Conservation (phyloP, 2,329 filamentous ascomycete genomes). For the Coniochaeta prunicola region DNA sequence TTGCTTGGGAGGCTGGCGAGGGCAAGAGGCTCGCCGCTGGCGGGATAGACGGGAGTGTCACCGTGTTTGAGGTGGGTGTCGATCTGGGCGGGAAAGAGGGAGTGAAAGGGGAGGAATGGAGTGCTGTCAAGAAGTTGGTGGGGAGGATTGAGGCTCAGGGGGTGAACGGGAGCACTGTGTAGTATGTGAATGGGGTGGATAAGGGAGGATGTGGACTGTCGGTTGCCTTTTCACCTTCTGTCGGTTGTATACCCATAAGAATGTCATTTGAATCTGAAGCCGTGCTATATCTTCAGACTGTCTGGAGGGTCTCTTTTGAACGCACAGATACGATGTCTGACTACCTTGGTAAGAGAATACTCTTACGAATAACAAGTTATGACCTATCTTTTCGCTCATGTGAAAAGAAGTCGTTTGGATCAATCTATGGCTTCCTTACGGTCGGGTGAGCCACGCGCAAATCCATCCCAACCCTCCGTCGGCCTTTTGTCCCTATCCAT, state of each 20-base stretch:
- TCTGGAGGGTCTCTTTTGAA: no score
- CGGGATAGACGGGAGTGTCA: conserved; percentile 84
- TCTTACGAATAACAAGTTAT: no score
- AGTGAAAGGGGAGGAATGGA: conserved; percentile 84
- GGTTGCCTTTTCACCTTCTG: neutral
- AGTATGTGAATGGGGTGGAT: neutral
- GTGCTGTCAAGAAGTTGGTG: conserved; percentile 83
- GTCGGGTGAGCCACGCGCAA: no score
- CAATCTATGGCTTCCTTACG: no score
- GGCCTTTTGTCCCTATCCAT: no score
- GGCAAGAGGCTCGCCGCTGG: conserved; percentile 83
- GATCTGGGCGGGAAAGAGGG: conserved; percentile 80
- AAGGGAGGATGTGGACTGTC: neutral
- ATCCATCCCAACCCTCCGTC: no score
- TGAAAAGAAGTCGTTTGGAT: no score
- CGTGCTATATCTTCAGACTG: no score
- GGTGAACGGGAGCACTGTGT: conserved; percentile 34
- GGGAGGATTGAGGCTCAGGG: conserved; percentile 62
- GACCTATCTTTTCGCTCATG: no score
- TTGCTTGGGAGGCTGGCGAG: conserved; percentile 88
- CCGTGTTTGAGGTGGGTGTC: conserved; percentile 83
- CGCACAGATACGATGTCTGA: no score
- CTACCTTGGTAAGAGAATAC: no score
- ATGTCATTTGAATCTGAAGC: neutral
- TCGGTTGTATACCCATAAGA: neutral